Percentiles rank a stretch among this genome's conserved stretches.
These are phyloP conservation scores for Macrocybe sp. DNA, from an alignment of 1,284 basidiomycete species.

Conservation along the genomic window DNA sequence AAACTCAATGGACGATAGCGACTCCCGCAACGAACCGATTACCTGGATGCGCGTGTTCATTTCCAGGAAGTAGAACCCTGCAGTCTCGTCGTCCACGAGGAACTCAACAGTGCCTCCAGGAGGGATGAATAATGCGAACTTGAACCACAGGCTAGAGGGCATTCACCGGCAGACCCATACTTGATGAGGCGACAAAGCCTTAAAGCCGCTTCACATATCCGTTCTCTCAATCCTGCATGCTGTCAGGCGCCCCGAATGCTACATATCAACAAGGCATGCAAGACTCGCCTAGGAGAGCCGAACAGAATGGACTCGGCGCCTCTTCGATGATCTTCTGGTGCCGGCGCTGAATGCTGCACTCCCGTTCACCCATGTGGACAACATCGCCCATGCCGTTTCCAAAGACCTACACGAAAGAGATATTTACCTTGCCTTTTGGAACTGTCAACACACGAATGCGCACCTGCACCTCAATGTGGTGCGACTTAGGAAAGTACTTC, in stretches of 20 bases:
- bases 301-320: slow-evolving; percentile 33
- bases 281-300: slow-evolving; percentile 14
- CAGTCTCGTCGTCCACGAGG: slow-evolving; percentile 23
- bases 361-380: slow-evolving; percentile 33
- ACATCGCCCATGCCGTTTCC: slow-evolving; percentile 29
- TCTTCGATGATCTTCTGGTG: slow-evolving; percentile 34
- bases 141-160: background rate
- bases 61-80: slow-evolving; percentile 31
- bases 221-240: slow-evolving; percentile 33
- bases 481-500: slow-evolving; percentile 48
- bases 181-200: slow-evolving; percentile 24
- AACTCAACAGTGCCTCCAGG: slow-evolving; percentile 33
- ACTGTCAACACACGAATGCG: background rate
- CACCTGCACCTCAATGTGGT: slow-evolving; percentile 69
- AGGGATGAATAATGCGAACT: slow-evolving; percentile 13
- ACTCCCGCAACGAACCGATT: slow-evolving; percentile 36
- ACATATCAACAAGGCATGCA: slow-evolving; percentile 15
- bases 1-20: background rate
- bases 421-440: slow-evolving; percentile 29
- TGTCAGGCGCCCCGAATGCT: slow-evolving; percentile 1
- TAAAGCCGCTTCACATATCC: slow-evolving; percentile 51
- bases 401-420: slow-evolving; percentile 41
- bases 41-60: slow-evolving; percentile 34
- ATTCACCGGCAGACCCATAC: slow-evolving; percentile 23
- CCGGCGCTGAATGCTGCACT: slow-evolving; percentile 34